Evolutionary conservation across 768 basidiomycete species (phyloP).

Genomic region (Suillus plorans): DNA sequence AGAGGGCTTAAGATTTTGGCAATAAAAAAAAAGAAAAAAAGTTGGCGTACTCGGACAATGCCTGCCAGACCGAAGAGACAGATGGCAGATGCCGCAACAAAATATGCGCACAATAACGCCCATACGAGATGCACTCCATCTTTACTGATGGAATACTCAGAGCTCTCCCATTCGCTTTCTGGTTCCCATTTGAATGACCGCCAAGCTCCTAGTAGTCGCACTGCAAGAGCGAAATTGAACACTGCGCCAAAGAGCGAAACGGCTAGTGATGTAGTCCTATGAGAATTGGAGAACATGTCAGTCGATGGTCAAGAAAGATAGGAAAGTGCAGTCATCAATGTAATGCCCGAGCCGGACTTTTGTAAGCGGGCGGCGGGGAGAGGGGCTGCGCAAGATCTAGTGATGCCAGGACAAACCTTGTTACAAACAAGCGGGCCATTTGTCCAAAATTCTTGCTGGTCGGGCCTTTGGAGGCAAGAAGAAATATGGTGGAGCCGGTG

Average conservation of each 20-base stretch:
- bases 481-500: not conserved
- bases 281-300: constrained; percentile 8
- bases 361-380: constrained; percentile 7
- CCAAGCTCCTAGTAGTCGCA: constrained; percentile 43
- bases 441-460: too few species aligned
- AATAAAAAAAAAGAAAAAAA: not conserved
- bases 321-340: constrained; percentile 5
- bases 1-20: not conserved
- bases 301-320: not conserved
- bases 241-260: constrained; percentile 40
- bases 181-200: constrained; percentile 45
- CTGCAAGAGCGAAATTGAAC: constrained; percentile 40
- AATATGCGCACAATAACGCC: constrained; percentile 64
- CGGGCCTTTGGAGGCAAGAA: not conserved
- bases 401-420: constrained; percentile 11
- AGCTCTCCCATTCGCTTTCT: constrained; percentile 51
- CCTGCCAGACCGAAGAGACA: constrained; percentile 67
- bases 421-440: constrained; percentile 13
- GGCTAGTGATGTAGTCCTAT: constrained; percentile 37
- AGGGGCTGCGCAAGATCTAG: constrained; percentile 5
- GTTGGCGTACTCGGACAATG: constrained; percentile 57
- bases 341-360: constrained; percentile 7
- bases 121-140: constrained; percentile 52
- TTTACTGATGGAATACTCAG: constrained; percentile 38
- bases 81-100: constrained; percentile 61